Base-by-base conservation (phyloP, 83 land plant species). In the Diphasiastrum complanatum region DNA sequence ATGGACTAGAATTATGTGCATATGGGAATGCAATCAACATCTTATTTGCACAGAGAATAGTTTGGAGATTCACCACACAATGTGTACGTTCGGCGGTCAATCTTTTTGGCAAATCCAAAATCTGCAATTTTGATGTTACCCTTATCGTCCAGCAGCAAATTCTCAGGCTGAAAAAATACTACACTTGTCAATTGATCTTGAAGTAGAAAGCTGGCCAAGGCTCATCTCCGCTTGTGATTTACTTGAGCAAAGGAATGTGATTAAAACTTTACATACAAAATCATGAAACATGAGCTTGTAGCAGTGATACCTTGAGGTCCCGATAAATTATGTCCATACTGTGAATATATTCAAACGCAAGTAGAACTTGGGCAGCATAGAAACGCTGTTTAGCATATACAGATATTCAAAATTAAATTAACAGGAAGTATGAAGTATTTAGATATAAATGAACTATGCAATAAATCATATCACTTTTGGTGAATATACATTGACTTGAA, bases 101-200 rank as follows among this genome's bases (percentile, higher is more conserved):
- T 68, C 37, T 74, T 60, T 51, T 74, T 74, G 23, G 73, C 73
- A 62, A 74, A 68, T 16, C 78, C 77, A 56, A 68, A 74, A 56
- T 74, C 73, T 5, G 73, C 74, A 38, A 68, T 45, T 60, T 74
- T 63, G 60, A 68, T 68, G 55, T 68, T 67, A 40, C 78, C 78
- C 47, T 56, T 75, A 19, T 63, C 73, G 63, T 75, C 74, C 32
- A 75, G 78, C 25, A 75, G 78, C 26, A 75, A 11, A 50, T 75
- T 75, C 53, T 75, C 78, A 3, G 78, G 78, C 78, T 75, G 65
- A 36, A 35, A n/a, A 30, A 24, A 26, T 24, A 22, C 18, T 30
- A 11, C 25, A 22, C 26, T 4, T 20, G n/a, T 50, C 37, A 64
- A 5, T 54, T 27, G 5, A 26, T 12, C 20, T 57, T 54, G 34